Evolutionary conservation across 257 asterid species (phyloP), one percentile per base, ranked within the genome.

Genomic region (Lycium ferocissimum): DNA sequence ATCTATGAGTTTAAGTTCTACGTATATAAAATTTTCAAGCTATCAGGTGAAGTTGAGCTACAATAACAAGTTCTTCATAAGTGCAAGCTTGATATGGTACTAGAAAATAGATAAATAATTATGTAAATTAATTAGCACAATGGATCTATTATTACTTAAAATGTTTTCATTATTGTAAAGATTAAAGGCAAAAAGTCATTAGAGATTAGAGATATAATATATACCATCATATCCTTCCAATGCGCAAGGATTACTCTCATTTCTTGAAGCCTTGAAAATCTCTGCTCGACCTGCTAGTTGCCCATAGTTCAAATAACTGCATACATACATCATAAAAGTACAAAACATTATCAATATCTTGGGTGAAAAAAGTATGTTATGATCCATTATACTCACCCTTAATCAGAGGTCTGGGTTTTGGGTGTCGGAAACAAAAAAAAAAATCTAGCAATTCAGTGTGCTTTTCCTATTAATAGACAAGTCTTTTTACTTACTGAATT

Each of bases 261-360:
- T 93, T 87, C 84, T 90, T 69, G 90, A 88, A 75, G 84, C 88
- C 90, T 94, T 91, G 83, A 95, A 85, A 84, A 93, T 90, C 90
- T 93, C 96, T 73, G 96, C 98, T 72, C 97, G 92, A 79, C 93
- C 97, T 20, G 96, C 98, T 85, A 95, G 85, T 87, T 91, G 89
- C 20, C 98, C 98, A 53, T 95, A 95, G 84, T 88, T 94, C 89
- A 95, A 85, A 91, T 95, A 94, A 91, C 98, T 95, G 91, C 62
- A 81, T 79, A 45, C 40, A 69, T 69, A 56, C 5, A 84, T 59
- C 18, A 47, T n/a, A 38, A 58, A 84, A 37, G 22, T 37, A 6
- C 9, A 5, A 10, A 56, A 20, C 35, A n/a, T 57, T 8, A 63
- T 17, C 11, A 51, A 83, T 40, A 8, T 40, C 45, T 38, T 38